phyloP scores from a whole-genome alignment of 2,329 filamentous ascomycete species.

The Boeremia exigua region DNA sequence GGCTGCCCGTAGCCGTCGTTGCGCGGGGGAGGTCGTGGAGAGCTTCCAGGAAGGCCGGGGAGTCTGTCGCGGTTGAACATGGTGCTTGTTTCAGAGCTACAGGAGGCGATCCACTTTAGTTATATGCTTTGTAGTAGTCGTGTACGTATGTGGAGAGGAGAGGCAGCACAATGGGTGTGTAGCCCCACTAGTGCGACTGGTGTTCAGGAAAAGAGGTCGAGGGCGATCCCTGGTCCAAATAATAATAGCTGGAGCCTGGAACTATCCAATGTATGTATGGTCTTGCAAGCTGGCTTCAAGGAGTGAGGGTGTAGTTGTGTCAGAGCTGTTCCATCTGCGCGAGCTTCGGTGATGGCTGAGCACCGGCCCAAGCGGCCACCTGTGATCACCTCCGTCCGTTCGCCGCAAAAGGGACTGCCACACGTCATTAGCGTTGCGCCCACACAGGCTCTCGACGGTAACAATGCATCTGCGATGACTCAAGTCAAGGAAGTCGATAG shows the following conservation, averaged over 20 bases:
- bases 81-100: constrained; percentile 1
- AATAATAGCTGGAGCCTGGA: not conserved
- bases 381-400: constrained; percentile 13
- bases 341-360: constrained; percentile 12
- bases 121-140: not conserved
- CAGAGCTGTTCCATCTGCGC: constrained; percentile 22
- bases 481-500: not conserved
- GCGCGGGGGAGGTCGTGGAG: constrained; percentile 50
- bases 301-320: constrained; percentile 22
- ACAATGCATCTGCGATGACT: not conserved
- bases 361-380: constrained; percentile 15
- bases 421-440: constrained; percentile 3
- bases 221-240: not conserved
- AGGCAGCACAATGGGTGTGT: constrained; percentile 16
- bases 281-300: constrained; percentile 6
- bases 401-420: constrained; percentile 5
- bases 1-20: constrained; percentile 52
- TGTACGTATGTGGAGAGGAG: constrained; percentile 21
- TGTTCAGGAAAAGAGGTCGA: not conserved
- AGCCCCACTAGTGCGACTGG: constrained; percentile 9
- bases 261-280: not conserved
- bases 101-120: not conserved
- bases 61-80: constrained; percentile 66
- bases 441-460: not conserved
- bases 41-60: constrained; percentile 53